phyloP scores from a whole-genome alignment of 192 early-diverging fungal genomes.

The Backusella circina region DNA sequence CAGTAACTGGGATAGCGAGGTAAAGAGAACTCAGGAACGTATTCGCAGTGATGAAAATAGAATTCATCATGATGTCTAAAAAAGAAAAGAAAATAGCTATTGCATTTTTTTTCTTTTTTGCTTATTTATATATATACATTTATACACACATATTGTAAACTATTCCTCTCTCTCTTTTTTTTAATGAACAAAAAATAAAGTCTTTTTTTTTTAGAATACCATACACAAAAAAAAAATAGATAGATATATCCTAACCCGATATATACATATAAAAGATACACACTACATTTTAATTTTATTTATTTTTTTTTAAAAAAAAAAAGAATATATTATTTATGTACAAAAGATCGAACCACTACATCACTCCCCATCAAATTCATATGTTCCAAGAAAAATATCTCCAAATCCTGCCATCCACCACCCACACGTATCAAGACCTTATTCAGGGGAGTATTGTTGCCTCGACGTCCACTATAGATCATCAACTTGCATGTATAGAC shows the following conservation, averaged over 20 bases:
- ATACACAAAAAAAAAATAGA: not conserved
- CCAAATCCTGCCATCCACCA: slow-evolving; percentile 61
- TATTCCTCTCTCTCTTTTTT: not conserved
- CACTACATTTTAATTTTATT: not conserved
- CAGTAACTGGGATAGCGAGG: slow-evolving; percentile 27
- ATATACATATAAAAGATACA: not conserved
- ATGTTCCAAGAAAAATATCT: slow-evolving; percentile 59
- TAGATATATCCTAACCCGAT: not conserved
- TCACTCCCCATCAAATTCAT: slow-evolving; percentile 33
- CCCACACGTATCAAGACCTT: slow-evolving; percentile 59
- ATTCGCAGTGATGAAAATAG: slow-evolving; percentile 1
- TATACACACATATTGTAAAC: not conserved
- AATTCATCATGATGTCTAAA: not conserved
- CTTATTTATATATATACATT: not conserved
- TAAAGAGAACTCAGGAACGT: slow-evolving; percentile 8
- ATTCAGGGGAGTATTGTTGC: slow-evolving; percentile 19
- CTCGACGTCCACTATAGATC: slow-evolving; percentile 32
- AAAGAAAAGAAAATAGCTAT: not conserved
- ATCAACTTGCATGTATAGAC: slow-evolving; percentile 42
- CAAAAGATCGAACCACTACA: slow-evolving; percentile 30
- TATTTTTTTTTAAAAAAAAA: not conserved
- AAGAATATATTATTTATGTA: slow-evolving; percentile 14
- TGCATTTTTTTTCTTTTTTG: not conserved
- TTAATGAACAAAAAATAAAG: not conserved
- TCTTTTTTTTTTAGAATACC: not conserved